Conservation (phyloP, 2,329 filamentous ascomycete genomes). For the Pyrenochaeta sp. region DNA sequence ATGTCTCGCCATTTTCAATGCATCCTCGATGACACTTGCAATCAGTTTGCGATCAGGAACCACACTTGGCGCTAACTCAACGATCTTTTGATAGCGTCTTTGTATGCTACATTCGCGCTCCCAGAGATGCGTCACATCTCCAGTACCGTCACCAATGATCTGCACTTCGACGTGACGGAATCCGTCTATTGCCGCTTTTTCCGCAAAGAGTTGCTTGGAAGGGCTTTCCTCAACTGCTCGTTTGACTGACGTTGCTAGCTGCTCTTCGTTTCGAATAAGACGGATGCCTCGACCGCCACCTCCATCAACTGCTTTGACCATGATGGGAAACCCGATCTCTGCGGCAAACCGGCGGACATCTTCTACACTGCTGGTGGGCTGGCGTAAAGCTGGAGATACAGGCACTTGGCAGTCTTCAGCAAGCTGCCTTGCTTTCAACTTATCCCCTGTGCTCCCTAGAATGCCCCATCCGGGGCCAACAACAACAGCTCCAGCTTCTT, state of each 20-base stretch:
- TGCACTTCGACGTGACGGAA: slow-evolving; percentile 70
- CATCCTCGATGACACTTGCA: slow-evolving; percentile 61
- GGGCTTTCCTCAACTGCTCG: slow-evolving; percentile 67
- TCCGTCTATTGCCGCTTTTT: slow-evolving; percentile 69
- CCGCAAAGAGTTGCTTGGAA: slow-evolving; percentile 65
- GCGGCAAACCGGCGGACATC: slow-evolving; percentile 67
- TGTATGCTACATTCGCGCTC: slow-evolving; percentile 70
- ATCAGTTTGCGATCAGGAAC: slow-evolving; percentile 58
- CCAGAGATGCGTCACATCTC: slow-evolving; percentile 64
- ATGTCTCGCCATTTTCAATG: slow-evolving; percentile 60
- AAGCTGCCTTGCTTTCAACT: slow-evolving; percentile 62
- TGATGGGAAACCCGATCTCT: slow-evolving; percentile 61
- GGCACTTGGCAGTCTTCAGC: slow-evolving; percentile 63
- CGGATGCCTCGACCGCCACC: slow-evolving; percentile 69
- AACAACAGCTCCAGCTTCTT: slow-evolving; percentile 58
- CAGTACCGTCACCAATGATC: slow-evolving; percentile 65
- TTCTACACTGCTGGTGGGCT: slow-evolving; percentile 53
- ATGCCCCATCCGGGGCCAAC: slow-evolving; percentile 67
- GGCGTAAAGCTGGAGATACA: slow-evolving; percentile 58
- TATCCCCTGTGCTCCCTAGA: slow-evolving; percentile 64
- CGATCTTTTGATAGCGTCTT: slow-evolving; percentile 67
- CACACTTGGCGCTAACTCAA: slow-evolving; percentile 67
- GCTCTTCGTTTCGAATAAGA: slow-evolving; percentile 55
- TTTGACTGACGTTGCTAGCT: slow-evolving; percentile 57
- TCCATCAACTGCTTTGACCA: slow-evolving; percentile 72